Percentiles rank a stretch among this genome's conserved stretches.
Conservation (phyloP, 148 eudicot species). For the Fallopia convolvulus region DNA sequence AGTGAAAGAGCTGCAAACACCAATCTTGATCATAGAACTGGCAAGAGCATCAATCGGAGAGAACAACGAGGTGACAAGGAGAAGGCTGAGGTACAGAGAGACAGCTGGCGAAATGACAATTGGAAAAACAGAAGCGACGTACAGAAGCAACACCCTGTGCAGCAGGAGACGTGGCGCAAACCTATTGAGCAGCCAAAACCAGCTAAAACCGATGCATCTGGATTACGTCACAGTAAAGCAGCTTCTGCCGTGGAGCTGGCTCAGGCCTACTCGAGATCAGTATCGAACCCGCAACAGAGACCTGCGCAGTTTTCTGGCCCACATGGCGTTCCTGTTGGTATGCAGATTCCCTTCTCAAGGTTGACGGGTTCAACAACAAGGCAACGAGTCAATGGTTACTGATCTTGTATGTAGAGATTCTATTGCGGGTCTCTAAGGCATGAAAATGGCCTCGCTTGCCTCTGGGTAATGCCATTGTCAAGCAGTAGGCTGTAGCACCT, state of each 20-base stretch:
- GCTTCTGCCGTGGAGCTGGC: constrained; percentile 93
- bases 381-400: constrained; percentile 80
- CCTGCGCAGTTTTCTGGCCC: constrained; percentile 44
- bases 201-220: constrained; percentile 28
- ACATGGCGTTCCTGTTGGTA: constrained; percentile 42
- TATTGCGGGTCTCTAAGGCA: neutral
- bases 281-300: constrained; percentile 40
- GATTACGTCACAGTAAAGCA: constrained; percentile 61
- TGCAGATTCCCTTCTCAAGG: constrained; percentile 71
- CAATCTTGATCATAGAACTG: constrained; percentile 37
- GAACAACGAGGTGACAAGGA: constrained; percentile 41
- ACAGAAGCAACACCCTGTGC: constrained; percentile 38
- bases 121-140: constrained; percentile 47
- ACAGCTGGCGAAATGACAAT: constrained; percentile 64
- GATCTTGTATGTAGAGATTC: constrained; percentile 13
- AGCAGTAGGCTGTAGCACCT: neutral
- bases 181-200: constrained; percentile 50
- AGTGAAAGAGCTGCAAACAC: constrained; percentile 33
- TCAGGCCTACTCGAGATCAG: constrained; percentile 75
- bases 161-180: constrained; percentile 93
- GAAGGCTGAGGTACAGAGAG: constrained; percentile 47
- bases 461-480: neutral
- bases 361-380: constrained; percentile 47
- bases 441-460: neutral
- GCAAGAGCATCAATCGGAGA: constrained; percentile 40